phyloP scores from a whole-genome alignment of 1,284 basidiomycete genomes.

The Boletus smithii region DNA sequence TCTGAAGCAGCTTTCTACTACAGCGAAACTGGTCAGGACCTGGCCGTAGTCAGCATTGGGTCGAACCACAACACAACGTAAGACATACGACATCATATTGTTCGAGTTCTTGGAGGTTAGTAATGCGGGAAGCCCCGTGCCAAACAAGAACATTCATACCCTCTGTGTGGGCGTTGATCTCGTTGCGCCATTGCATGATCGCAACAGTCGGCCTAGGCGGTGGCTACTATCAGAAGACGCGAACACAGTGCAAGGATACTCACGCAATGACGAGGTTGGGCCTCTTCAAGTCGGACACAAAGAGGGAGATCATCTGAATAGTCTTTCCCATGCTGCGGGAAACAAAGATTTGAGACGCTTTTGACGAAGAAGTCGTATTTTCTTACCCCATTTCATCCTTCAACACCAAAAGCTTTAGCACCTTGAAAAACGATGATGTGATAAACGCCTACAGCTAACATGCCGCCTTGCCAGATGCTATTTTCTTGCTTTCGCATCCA shows the following conservation, averaged over 20 bases:
- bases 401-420: conserved; percentile 5
- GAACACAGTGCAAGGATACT: conserved; percentile 28
- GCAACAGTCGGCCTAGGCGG: conserved; percentile 82
- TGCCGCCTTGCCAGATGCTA: conserved; percentile 85
- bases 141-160: conserved; percentile 84
- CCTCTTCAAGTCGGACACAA: conserved; percentile 75
- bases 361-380: neutral
- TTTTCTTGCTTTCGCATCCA: conserved; percentile 98
- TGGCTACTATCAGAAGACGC: conserved; percentile 1
- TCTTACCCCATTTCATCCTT: conserved; percentile 88
- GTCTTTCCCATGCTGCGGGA: conserved; percentile 91
- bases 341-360: conserved; percentile 8
- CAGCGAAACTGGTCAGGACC: conserved; percentile 77
- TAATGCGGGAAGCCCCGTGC: conserved; percentile 79
- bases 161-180: conserved; percentile 81
- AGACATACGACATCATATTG: conserved; percentile 83
- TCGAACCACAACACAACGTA: neutral
- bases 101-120: conserved; percentile 64
- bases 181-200: conserved; percentile 98
- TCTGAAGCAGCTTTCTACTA: conserved; percentile 90
- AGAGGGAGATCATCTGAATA: conserved; percentile 92
- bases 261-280: conserved; percentile 92
- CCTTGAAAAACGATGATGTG: neutral
- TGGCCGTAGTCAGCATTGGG: conserved; percentile 23
- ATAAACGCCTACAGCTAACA: conserved; percentile 73